Conservation (phyloP, 2,329 filamentous ascomycete species). For the Zasmidium cellare region DNA sequence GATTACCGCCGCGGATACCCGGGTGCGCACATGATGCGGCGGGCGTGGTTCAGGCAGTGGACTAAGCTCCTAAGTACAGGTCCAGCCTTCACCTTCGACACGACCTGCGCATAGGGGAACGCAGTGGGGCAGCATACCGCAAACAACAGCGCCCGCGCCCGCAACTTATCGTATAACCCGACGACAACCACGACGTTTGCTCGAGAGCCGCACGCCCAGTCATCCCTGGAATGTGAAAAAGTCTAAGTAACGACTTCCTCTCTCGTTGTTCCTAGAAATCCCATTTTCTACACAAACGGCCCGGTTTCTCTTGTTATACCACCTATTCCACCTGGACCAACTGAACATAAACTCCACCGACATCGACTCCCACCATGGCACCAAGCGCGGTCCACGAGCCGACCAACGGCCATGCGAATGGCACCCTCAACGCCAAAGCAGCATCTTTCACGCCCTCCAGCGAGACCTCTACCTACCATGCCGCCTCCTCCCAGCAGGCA, state of each 20-base stretch:
- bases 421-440: slow-evolving; percentile 42
- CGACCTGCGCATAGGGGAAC: background rate
- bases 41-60: too few relatives aligned
- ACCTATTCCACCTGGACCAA: background rate
- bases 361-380: slow-evolving; percentile 32
- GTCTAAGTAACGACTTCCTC: slow-evolving; percentile 9
- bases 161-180: too few relatives aligned
- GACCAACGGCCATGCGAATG: slow-evolving; percentile 28
- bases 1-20: background rate
- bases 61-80: slow-evolving; percentile 19
- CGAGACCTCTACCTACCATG: slow-evolving; percentile 61
- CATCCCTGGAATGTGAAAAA: slow-evolving; percentile 13
- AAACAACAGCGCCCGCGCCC: background rate
- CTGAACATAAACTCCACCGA: background rate
- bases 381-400: slow-evolving; percentile 36
- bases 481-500: slow-evolving; percentile 74
- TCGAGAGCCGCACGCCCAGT: background rate
- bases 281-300: slow-evolving; percentile 1
- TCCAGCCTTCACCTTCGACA: slow-evolving; percentile 8
- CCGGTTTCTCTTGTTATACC: background rate
- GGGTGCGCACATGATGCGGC: background rate
- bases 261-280: slow-evolving; percentile 2
- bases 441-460: slow-evolving; percentile 41
- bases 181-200: slow-evolving; percentile 4
- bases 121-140: too few relatives aligned